These are phyloP conservation scores for Mycena vitilis DNA, from an alignment of 768 basidiomycete species.

Conservation along the genomic window DNA sequence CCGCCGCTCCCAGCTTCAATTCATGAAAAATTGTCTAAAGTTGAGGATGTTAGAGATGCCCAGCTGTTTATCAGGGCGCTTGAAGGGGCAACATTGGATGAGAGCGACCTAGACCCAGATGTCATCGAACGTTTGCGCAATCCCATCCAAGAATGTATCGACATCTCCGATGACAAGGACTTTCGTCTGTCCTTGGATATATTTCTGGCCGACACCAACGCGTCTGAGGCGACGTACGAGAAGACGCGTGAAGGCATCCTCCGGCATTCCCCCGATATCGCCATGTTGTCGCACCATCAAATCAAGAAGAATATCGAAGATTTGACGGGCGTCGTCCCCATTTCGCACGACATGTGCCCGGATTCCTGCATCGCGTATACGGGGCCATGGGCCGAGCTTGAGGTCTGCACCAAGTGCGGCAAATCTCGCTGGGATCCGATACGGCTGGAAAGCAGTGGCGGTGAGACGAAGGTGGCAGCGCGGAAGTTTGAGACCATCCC, in stretches of 20 bases:
- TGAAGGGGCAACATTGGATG: constrained; percentile 9
- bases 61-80: constrained; percentile 16
- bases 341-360: background rate
- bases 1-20: background rate
- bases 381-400: too few relatives aligned
- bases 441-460: too few relatives aligned
- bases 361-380: background rate
- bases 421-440: too few relatives aligned
- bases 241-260: background rate
- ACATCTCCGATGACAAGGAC: constrained; percentile 9
- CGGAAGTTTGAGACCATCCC: too few relatives aligned
- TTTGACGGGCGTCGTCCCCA: background rate
- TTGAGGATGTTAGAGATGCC: background rate
- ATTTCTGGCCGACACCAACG: constrained; percentile 30
- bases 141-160: constrained; percentile 11
- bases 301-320: background rate
- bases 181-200: constrained; percentile 38
- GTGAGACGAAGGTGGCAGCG: too few relatives aligned
- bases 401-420: too few relatives aligned
- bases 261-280: background rate
- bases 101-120: background rate
- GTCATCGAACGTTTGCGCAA: background rate
- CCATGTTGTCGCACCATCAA: background rate
- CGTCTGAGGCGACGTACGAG: background rate
- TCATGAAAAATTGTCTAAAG: background rate